A percentile compares a stretch with the other conserved stretches of the same genome.
Conservation (phyloP, 192 early-diverging fungal species). For the Irineochytrium annulatum region DNA sequence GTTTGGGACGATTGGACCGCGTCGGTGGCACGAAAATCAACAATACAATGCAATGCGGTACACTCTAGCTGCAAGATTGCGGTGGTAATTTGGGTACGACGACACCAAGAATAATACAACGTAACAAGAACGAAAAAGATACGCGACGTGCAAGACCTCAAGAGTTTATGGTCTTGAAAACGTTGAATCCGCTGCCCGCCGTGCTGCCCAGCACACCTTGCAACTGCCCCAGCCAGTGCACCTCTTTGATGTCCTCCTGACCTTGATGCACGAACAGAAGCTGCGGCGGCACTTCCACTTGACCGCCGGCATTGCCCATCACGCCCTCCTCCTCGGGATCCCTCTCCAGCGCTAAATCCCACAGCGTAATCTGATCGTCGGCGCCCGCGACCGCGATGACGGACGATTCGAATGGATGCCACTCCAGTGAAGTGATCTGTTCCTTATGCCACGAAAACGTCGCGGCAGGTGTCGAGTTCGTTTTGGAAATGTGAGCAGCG, state of each 20-base stretch:
- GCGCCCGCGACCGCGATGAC: constrained; percentile 86
- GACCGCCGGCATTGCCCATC: constrained; percentile 43
- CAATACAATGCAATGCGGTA: too few species aligned
- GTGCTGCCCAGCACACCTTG: constrained; percentile 89
- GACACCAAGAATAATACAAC: too few species aligned
- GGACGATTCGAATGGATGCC: constrained; percentile 90
- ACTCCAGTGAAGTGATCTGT: constrained; percentile 95
- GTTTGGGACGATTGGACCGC: too few species aligned
- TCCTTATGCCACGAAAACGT: constrained; percentile 91
- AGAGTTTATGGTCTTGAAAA: constrained; percentile 93
- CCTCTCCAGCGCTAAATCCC: constrained; percentile 96
- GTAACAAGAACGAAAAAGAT: not conserved
- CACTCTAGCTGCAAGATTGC: too few species aligned
- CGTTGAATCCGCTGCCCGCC: constrained; percentile 84
- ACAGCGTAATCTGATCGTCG: constrained; percentile 94
- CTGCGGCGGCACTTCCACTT: constrained; percentile 85
- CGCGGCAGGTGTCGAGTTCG: constrained; percentile 68
- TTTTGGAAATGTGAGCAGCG: constrained; percentile 18
- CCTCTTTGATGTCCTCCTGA: constrained; percentile 89
- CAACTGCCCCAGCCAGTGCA: constrained; percentile 94
- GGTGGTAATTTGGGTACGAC: too few species aligned
- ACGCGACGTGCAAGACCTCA: constrained; percentile 4
- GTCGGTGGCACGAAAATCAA: too few species aligned
- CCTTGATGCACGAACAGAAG: constrained; percentile 83
- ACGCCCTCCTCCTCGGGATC: constrained; percentile 75